These are phyloP conservation scores for Diversispora eburnea DNA, from an alignment of 192 early-diverging fungal genomes.

Conservation along the genomic window DNA sequence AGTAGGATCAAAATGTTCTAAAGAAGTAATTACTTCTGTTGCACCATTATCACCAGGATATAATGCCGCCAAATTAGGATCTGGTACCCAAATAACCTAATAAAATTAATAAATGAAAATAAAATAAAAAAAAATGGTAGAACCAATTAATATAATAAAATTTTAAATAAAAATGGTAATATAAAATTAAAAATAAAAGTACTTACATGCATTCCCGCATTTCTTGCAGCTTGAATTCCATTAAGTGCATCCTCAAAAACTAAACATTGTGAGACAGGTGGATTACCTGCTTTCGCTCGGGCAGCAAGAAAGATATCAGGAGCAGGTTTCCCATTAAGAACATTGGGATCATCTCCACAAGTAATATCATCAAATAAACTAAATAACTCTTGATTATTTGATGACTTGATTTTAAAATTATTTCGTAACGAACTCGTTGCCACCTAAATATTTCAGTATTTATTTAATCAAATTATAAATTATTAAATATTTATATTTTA, in stretches of 20 bases:
- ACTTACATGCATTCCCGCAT: constrained; percentile 72
- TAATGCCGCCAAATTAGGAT: constrained; percentile 52
- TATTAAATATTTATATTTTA: background rate
- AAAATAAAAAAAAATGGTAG: background rate
- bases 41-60: constrained; percentile 46
- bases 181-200: no score
- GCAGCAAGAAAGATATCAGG: constrained; percentile 83
- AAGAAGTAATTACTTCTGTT: constrained; percentile 53
- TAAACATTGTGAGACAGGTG: constrained; percentile 57
- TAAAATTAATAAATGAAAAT: background rate
- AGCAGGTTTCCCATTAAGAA: constrained; percentile 79
- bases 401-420: constrained; percentile 75
- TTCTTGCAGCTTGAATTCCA: constrained; percentile 78
- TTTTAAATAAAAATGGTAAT: no score
- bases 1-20: constrained; percentile 66
- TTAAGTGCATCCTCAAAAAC: constrained; percentile 92
- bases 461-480: no score
- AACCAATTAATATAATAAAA: no score
- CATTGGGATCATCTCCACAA: constrained; percentile 82
- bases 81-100: constrained; percentile 77
- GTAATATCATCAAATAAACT: constrained; percentile 75
- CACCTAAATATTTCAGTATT: constrained; percentile 34
- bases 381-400: constrained; percentile 69
- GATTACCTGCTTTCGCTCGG: constrained; percentile 43
- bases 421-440: constrained; percentile 79